These are phyloP conservation scores for Biscutella laevigata DNA, from an alignment of 441 rosid species.

Conservation along the genomic window DNA sequence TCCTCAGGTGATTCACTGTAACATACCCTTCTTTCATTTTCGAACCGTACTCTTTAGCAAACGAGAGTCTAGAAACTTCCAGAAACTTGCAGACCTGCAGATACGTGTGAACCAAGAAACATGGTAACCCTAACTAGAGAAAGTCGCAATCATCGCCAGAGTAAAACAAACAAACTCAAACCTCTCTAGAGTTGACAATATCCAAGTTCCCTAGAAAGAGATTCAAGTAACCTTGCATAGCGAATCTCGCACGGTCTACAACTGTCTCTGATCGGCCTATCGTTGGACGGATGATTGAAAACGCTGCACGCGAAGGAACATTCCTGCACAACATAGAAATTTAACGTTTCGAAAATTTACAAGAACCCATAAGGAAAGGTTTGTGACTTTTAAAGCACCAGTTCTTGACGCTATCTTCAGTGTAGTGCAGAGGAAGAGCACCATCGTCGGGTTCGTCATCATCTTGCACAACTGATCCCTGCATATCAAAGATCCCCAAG, in stretches of 20 bases:
- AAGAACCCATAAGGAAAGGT: not conserved
- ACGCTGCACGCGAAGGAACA: slow-evolving; percentile 58
- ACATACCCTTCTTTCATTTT: slow-evolving; percentile 70
- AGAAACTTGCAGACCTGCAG: slow-evolving; percentile 66
- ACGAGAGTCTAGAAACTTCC: slow-evolving; percentile 66
- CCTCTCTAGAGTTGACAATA: slow-evolving; percentile 65
- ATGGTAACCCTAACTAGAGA: not conserved
- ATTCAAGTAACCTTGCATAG: slow-evolving; percentile 64
- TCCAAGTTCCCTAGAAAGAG: slow-evolving; percentile 61
- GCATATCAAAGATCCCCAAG: slow-evolving; percentile 56
- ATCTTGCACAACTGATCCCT: slow-evolving; percentile 45
- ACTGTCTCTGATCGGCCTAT: slow-evolving; percentile 48
- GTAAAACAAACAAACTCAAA: slow-evolving; percentile 20
- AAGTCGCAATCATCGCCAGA: not conserved
- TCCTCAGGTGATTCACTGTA: slow-evolving; percentile 50
- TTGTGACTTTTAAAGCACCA: slow-evolving; percentile 25
- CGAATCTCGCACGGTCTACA: slow-evolving; percentile 49
- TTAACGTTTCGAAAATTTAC: not conserved
- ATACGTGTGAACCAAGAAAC: slow-evolving; percentile 10
- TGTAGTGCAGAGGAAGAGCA: slow-evolving; percentile 40
- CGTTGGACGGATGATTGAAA: slow-evolving; percentile 56
- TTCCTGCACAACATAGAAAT: slow-evolving; percentile 30
- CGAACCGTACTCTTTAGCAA: slow-evolving; percentile 58
- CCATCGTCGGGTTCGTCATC: slow-evolving; percentile 70
- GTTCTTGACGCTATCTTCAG: slow-evolving; percentile 43